phyloP scores from a whole-genome alignment of 495 filamentous ascomycete species.

The Penicillium paxilli region DNA sequence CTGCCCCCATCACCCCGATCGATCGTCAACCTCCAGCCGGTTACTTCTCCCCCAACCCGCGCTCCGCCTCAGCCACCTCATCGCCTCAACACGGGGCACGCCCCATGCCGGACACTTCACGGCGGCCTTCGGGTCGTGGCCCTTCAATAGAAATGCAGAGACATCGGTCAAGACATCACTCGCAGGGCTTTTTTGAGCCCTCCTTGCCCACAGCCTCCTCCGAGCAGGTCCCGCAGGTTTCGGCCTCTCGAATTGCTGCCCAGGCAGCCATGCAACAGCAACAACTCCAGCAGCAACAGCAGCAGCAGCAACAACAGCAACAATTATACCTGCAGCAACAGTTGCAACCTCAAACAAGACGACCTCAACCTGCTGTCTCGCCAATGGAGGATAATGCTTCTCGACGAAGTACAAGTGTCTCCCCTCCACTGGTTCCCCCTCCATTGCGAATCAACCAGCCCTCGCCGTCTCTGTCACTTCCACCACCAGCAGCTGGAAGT shows the following conservation, averaged over 20 bases:
- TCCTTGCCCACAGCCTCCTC: slow-evolving; percentile 70
- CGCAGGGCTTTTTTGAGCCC: slow-evolving; percentile 88
- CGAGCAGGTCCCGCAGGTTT: slow-evolving; percentile 52
- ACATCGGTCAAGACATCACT: slow-evolving; percentile 62
- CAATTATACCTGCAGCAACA: not conserved
- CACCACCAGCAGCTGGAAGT: slow-evolving; percentile 53
- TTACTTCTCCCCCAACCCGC: slow-evolving; percentile 38
- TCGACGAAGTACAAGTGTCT: slow-evolving; percentile 44
- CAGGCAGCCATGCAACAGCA: slow-evolving; percentile 80
- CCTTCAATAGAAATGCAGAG: slow-evolving; percentile 37
- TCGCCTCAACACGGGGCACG: slow-evolving; percentile 31
- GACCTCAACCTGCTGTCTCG: slow-evolving; percentile 35
- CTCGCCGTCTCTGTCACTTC: slow-evolving; percentile 51
- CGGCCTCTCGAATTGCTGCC: slow-evolving; percentile 85
- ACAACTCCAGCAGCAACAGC: not conserved
- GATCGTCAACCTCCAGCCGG: slow-evolving; percentile 20
- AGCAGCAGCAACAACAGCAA: not conserved
- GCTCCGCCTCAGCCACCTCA: slow-evolving; percentile 32
- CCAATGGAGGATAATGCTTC: slow-evolving; percentile 36
- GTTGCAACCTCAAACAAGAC: too few species aligned
- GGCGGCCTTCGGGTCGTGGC: slow-evolving; percentile 42
- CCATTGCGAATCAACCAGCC: slow-evolving; percentile 33
- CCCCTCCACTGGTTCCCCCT: slow-evolving; percentile 37
- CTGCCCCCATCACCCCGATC: slow-evolving; percentile 26
- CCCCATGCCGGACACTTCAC: slow-evolving; percentile 42